phyloP scores from a whole-genome alignment of 352 stramenopile genomes.

The Phytophthora citricola region DNA sequence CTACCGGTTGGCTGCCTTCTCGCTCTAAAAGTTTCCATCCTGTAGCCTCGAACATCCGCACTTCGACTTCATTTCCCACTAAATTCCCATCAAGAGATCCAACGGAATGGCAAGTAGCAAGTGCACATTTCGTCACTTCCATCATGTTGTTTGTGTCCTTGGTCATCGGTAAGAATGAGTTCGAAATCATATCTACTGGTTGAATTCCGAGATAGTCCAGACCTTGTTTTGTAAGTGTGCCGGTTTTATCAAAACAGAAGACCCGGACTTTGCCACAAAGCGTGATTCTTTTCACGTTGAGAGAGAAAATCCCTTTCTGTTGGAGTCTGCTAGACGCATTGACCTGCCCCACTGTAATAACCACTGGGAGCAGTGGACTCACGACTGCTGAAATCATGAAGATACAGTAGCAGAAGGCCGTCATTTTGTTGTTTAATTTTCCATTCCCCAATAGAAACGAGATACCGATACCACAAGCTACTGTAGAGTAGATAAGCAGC shows the following conservation, averaged over 20 bases:
- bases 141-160: conserved; percentile 19
- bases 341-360: conserved; percentile 79
- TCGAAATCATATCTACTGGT: conserved; percentile 18
- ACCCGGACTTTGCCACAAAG: conserved; percentile 85
- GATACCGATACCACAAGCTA: conserved; percentile 58
- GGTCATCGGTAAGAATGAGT: conserved; percentile 22
- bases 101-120: conserved; percentile 80
- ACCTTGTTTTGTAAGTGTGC: conserved; percentile 86
- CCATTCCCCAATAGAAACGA: conserved; percentile 53
- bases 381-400: conserved; percentile 67
- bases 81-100: conserved; percentile 51
- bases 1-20: conserved; percentile 22
- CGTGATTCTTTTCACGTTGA: conserved; percentile 74
- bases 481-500: conserved; percentile 61
- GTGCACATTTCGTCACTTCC: conserved; percentile 31
- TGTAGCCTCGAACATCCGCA: conserved; percentile 70
- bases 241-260: conserved; percentile 90
- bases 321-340: conserved; percentile 70
- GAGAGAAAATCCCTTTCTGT: conserved; percentile 63
- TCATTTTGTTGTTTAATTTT: conserved; percentile 62
- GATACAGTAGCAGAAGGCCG: conserved; percentile 61
- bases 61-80: conserved; percentile 83
- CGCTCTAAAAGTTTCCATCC: conserved; percentile 44
- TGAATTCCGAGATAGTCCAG: conserved; percentile 66
- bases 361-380: conserved; percentile 78